phyloP scores from a whole-genome alignment of 2,329 filamentous ascomycete genomes.

The Talaromyces marneffei region DNA sequence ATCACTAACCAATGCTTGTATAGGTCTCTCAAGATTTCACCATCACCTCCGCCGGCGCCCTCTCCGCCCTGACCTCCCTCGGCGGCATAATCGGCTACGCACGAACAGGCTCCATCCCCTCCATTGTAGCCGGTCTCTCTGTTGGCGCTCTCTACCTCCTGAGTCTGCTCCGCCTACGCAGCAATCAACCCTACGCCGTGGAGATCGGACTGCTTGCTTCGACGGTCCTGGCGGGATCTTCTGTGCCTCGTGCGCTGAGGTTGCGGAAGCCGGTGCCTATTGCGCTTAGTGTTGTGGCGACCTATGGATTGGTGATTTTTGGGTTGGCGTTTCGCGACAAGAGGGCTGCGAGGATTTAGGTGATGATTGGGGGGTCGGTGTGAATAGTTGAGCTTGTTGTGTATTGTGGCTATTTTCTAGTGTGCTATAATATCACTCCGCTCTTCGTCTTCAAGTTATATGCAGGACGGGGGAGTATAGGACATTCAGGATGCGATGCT shows the following conservation, averaged over 20 bases:
- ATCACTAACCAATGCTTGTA: not conserved
- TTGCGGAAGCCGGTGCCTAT: conserved; percentile 78
- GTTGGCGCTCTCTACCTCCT: conserved; percentile 75
- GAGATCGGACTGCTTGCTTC: conserved; percentile 88
- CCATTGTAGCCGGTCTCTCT: conserved; percentile 73
- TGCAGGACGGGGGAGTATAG: not conserved
- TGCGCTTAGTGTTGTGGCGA: conserved; percentile 69
- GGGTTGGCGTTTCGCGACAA: conserved; percentile 57
- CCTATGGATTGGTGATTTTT: conserved; percentile 73
- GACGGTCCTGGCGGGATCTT: conserved; percentile 72
- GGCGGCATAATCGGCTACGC: conserved; percentile 85
- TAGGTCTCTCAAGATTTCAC: conserved; percentile 21
- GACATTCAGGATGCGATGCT: not conserved
- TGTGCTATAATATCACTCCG: not conserved
- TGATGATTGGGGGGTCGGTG: not conserved
- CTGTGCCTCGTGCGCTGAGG: conserved; percentile 80
- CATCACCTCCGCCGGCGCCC: conserved; percentile 63
- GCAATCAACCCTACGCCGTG: conserved; percentile 69
- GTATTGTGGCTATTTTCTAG: too few species aligned
- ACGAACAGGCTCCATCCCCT: conserved; percentile 78
- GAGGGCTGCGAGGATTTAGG: conserved; percentile 16
- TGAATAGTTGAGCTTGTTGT: not conserved
- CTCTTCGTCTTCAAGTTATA: not conserved
- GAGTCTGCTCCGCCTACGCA: conserved; percentile 73
- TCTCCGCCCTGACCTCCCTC: conserved; percentile 75